Percentiles rank a stretch among this genome's conserved stretches.
phyloP scores from a whole-genome alignment of 1,139 yeast species.

The Yamadazyma sp. region DNA sequence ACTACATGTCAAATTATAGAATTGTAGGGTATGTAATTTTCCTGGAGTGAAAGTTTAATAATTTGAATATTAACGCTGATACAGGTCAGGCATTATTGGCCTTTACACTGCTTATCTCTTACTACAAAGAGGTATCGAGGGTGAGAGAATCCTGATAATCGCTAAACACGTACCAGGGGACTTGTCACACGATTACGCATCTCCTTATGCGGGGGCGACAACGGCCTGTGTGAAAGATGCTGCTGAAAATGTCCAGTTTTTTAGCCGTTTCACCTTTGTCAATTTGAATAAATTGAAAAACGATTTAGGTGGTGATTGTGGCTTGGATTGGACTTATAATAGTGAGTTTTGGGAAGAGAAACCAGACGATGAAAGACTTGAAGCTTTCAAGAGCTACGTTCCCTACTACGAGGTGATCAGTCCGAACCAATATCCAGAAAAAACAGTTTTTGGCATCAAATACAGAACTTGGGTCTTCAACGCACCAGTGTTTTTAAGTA shows the following conservation, averaged over 20 bases:
- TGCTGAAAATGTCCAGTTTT: conserved; percentile 7
- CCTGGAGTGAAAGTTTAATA: too few relatives aligned
- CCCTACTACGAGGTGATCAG: conserved; percentile 1
- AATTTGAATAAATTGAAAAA: conserved; percentile 14
- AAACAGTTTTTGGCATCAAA: conserved; percentile 50
- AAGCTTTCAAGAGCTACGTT: conserved; percentile 7
- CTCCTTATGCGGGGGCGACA: conserved; percentile 27
- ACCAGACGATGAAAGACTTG: conserved; percentile 8
- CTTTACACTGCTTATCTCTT: conserved; percentile 25
- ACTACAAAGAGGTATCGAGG: conserved; percentile 17
- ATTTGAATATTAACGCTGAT: conserved; percentile 2
- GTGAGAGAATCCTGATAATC: conserved; percentile 16
- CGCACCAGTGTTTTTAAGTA: conserved; percentile 20
- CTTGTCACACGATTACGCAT: conserved; percentile 20
- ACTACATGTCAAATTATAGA: conserved; percentile 2
- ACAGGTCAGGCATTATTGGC: conserved; percentile 24
- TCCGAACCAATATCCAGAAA: conserved; percentile 18
- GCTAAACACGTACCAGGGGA: conserved; percentile 26
- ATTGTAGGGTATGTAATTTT: conserved; percentile 7
- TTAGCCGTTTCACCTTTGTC: conserved; percentile 18
- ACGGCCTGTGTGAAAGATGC: conserved; percentile 13
- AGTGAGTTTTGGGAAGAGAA: conserved; percentile 14
- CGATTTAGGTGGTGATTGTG: conserved; percentile 15
- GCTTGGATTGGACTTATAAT: conserved; percentile 12
- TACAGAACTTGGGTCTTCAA: conserved; percentile 33